phyloP scores from a whole-genome alignment of 768 basidiomycete genomes.

The Mycena vulgaris region DNA sequence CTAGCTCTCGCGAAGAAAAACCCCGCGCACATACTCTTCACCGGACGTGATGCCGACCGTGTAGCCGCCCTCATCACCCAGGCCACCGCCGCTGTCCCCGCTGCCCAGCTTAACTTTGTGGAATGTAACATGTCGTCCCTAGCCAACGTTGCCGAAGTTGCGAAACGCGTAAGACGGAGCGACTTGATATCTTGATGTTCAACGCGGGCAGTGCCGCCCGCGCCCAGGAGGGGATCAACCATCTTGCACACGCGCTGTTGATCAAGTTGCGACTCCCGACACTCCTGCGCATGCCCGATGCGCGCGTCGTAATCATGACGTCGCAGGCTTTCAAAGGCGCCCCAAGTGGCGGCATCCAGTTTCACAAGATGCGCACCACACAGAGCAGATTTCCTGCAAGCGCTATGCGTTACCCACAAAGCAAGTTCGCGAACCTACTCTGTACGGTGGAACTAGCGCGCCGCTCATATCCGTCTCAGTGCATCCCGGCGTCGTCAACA shows the following conservation, averaged over 20 bases:
- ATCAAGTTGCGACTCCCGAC: constrained; percentile 62
- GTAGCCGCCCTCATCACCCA: constrained; percentile 9
- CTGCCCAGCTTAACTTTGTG: constrained; percentile 18
- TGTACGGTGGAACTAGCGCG: constrained; percentile 25
- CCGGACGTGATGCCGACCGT: constrained; percentile 23
- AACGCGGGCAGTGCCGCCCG: constrained; percentile 28
- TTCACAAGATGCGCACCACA: constrained; percentile 4
- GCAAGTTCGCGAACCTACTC: constrained; percentile 25
- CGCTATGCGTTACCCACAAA: constrained; percentile 14
- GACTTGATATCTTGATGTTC: constrained; percentile 28
- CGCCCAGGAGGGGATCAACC: constrained; percentile 30
- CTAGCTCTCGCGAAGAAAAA: constrained; percentile 23
- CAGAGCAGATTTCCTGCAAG: not conserved
- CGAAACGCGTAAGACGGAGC: constrained; percentile 15
- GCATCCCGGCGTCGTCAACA: constrained; percentile 13
- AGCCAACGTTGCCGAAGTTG: constrained; percentile 16
- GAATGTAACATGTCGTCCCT: constrained; percentile 34
- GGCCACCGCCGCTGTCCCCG: not conserved
- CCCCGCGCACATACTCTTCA: constrained; percentile 23
- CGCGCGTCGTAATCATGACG: constrained; percentile 50
- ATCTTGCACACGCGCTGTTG: constrained; percentile 59
- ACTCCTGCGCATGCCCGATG: constrained; percentile 44
- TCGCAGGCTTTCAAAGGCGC: constrained; percentile 6
- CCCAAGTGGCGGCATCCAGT: constrained; percentile 9
- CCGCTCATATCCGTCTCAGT: constrained; percentile 17